A percentile compares a stretch with the other conserved stretches of the same genome.
phyloP scores from a whole-genome alignment of 257 asterid genomes.

The Salvia splendens region DNA sequence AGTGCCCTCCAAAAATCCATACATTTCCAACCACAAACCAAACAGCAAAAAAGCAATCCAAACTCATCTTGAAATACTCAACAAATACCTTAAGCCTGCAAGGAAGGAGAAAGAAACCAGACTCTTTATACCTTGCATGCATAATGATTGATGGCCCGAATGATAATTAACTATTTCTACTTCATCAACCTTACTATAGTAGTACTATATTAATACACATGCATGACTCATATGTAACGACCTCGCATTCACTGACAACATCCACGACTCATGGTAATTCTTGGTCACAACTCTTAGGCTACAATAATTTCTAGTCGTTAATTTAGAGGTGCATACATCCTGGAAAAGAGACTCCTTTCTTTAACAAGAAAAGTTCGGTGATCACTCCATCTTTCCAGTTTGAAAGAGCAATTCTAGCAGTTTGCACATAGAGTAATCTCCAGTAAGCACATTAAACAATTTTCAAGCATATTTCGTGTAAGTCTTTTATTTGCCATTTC shows the following conservation, averaged over 20 bases:
- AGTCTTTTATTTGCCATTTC: background rate
- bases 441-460: background rate
- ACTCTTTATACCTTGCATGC: slow-evolving; percentile 27
- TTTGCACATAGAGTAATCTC: background rate
- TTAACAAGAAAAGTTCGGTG: background rate
- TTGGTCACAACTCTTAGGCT: slow-evolving; percentile 4
- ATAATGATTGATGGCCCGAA: slow-evolving; percentile 11
- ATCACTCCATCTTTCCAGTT: slow-evolving; percentile 15
- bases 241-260: background rate
- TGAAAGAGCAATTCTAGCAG: background rate
- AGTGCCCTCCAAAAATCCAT: slow-evolving; percentile 93
- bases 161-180: slow-evolving; percentile 4
- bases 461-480: background rate
- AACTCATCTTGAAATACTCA: slow-evolving; percentile 86
- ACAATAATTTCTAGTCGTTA: background rate
- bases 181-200: slow-evolving; percentile 12
- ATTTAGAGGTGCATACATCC: background rate
- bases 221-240: background rate
- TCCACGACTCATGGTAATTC: background rate
- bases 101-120: slow-evolving; percentile 32
- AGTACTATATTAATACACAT: background rate
- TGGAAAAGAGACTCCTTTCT: background rate
- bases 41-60: slow-evolving; percentile 98
- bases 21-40: slow-evolving; percentile 99
- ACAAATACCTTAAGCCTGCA: slow-evolving; percentile 75